Percentiles rank a stretch among this genome's conserved stretches.
Evolutionary conservation across 2,329 filamentous ascomycete species (phyloP).

Genomic region (Nothopassalora personata): DNA sequence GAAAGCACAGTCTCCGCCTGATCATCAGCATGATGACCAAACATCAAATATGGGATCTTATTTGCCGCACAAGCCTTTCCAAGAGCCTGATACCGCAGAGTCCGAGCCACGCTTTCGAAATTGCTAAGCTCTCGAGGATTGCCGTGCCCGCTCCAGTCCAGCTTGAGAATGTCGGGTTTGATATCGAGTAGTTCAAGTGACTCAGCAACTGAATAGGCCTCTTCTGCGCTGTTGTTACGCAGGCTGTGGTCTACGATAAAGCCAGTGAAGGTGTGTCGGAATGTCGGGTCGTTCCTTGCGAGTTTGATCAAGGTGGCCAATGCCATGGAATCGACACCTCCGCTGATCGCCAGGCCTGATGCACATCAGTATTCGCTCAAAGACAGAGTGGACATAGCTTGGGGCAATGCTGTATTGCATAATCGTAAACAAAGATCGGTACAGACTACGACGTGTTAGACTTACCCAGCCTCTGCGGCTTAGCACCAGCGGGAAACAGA

Average conservation of each 20-base stretch:
- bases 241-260: slow-evolving; percentile 59
- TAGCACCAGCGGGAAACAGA: background rate
- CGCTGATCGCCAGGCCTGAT: slow-evolving; percentile 70
- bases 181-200: slow-evolving; percentile 22
- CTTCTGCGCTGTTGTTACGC: slow-evolving; percentile 50
- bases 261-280: slow-evolving; percentile 40
- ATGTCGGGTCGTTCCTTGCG: slow-evolving; percentile 15
- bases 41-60: slow-evolving; percentile 57
- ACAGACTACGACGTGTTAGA: background rate
- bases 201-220: slow-evolving; percentile 49
- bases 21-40: slow-evolving; percentile 87
- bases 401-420: too few relatives aligned
- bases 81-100: slow-evolving; percentile 65
- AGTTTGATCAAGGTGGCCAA: slow-evolving; percentile 67
- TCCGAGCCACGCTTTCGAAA: slow-evolving; percentile 72
- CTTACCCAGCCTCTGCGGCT: background rate
- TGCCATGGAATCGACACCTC: slow-evolving; percentile 97
- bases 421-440: too few relatives aligned
- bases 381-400: too few relatives aligned
- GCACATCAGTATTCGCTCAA: background rate
- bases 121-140: slow-evolving; percentile 50
- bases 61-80: slow-evolving; percentile 54
- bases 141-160: slow-evolving; percentile 36
- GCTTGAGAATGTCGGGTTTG: slow-evolving; percentile 25
- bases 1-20: slow-evolving; percentile 85